These are phyloP conservation scores for Candida ipomoeae DNA, from an alignment of 805 yeast species.

Conservation along the genomic window DNA sequence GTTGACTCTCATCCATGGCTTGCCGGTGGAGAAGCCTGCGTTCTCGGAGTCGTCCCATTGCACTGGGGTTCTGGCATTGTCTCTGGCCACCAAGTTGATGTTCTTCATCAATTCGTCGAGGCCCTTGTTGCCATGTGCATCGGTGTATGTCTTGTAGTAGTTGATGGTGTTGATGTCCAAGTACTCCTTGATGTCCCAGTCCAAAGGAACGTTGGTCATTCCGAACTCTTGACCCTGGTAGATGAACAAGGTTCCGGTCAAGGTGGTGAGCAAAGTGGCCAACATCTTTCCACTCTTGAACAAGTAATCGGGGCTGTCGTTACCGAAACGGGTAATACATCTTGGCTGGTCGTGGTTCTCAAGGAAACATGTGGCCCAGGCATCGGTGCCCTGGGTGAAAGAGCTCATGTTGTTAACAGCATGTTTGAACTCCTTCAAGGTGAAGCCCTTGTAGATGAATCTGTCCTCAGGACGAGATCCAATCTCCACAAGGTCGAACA, in stretches of 20 bases:
- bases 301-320: constrained; percentile 28
- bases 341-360: constrained; percentile 63
- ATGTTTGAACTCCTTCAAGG: constrained; percentile 38
- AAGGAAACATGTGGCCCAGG: constrained; percentile 52
- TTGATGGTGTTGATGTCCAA: constrained; percentile 47
- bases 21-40: constrained; percentile 46
- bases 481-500: constrained; percentile 31
- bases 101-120: constrained; percentile 26
- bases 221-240: constrained; percentile 65
- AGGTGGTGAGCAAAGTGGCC: constrained; percentile 41
- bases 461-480: constrained; percentile 37
- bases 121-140: constrained; percentile 22
- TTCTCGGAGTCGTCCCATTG: constrained; percentile 46
- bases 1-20: constrained; percentile 53
- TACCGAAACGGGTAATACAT: constrained; percentile 49
- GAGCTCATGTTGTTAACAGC: constrained; percentile 32
- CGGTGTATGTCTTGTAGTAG: constrained; percentile 33
- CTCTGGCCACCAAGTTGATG: constrained; percentile 43
- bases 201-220: constrained; percentile 44
- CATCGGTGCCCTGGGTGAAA: constrained; percentile 47
- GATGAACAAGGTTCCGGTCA: constrained; percentile 52
- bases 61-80: constrained; percentile 53
- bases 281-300: constrained; percentile 46
- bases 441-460: constrained; percentile 31
- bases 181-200: constrained; percentile 48